Base-by-base conservation (phyloP, 257 asterid species). In the Gardenia jasminoides region DNA sequence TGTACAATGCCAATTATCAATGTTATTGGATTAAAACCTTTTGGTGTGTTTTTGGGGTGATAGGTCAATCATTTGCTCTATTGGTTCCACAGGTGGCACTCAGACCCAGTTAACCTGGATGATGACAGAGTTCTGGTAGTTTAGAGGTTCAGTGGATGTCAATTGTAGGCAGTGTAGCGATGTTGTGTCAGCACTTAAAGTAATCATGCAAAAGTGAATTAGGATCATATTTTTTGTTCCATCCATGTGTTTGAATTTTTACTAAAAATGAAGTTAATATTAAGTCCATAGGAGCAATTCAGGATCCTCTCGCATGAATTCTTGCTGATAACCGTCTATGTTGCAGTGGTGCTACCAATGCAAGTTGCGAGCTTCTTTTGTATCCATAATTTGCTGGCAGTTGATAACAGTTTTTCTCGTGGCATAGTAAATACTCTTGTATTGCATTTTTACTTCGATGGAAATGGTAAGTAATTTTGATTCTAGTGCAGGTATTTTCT, bases 401-500 rank as follows among this genome's bases (percentile, higher is more conserved):
- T 26, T n/a, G 71, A 28, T 76, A 9, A 44, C 64, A 19, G 26
- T 56, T n/a, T 78, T 36, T 44, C 54, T 20, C 28, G 10, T 15
- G 19, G 12, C 41, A 17, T 64, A 17, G 2, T 66, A 46, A 46
- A 15, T 26, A 41, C 17, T 22, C 71, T 47, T 19, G 10, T 73
- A 28, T 47, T 70, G 26, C 67, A 26, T 80, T 85, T 24, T 67
- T 30, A 59, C 31, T 81, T 79, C 59, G 66, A 65, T 83, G 72
- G 64, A 79, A 65, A 70, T 78, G 79, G 66, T 72, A 79, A 75
- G 33, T 78, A 36, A 80, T 75, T 79, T 80, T 74, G 44, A 54
- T 84, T 84, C 71, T 30, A 52, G 68, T 72, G 90, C 98, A 94
- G 99, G 92, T 85, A 84, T 85, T 58, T 80, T 79, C 76, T 33